phyloP scores from a whole-genome alignment of 2,329 filamentous ascomycete genomes.

The Dactylellina haptotyla region DNA sequence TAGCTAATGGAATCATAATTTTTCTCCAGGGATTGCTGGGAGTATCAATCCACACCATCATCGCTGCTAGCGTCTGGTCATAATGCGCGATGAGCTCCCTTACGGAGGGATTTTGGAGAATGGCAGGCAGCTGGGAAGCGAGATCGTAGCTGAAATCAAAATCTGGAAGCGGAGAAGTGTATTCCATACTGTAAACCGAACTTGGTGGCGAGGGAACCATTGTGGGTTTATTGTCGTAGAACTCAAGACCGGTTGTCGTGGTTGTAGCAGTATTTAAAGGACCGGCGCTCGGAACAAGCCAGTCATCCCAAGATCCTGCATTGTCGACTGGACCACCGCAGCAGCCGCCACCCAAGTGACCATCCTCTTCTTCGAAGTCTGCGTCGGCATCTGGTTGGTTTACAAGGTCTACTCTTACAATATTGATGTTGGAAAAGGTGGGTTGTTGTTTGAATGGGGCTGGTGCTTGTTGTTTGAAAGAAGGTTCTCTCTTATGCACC shows the following conservation, averaged over 20 bases:
- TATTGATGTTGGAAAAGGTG: constrained; percentile 45
- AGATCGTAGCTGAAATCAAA: constrained; percentile 48
- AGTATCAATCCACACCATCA: constrained; percentile 51
- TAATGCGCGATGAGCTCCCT: constrained; percentile 48
- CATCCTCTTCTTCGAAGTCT: constrained; percentile 48
- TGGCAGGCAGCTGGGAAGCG: constrained; percentile 26
- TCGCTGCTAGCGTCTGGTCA: constrained; percentile 33
- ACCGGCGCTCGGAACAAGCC: constrained; percentile 40
- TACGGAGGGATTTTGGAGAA: constrained; percentile 25
- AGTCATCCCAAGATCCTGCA: constrained; percentile 41
- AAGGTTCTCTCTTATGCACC: constrained; percentile 28
- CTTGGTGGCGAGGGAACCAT: constrained; percentile 51
- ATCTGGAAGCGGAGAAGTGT: constrained; percentile 32
- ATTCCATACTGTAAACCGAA: constrained; percentile 46
- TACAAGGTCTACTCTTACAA: constrained; percentile 36
- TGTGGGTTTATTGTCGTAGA: constrained; percentile 42
- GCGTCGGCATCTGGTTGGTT: constrained; percentile 43
- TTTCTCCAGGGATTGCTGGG: constrained; percentile 48
- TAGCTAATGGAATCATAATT: constrained; percentile 50
- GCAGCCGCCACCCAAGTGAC: constrained; percentile 37
- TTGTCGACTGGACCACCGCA: constrained; percentile 32
- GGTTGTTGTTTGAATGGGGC: constrained; percentile 38
- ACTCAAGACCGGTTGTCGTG: constrained; percentile 27
- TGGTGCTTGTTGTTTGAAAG: constrained; percentile 42
- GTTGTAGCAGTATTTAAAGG: constrained; percentile 24